A percentile compares a stretch with the other conserved stretches of the same genome.
These are phyloP conservation scores for Collybiopsis luxurians DNA, from an alignment of 768 basidiomycete species.

Conservation along the genomic window DNA sequence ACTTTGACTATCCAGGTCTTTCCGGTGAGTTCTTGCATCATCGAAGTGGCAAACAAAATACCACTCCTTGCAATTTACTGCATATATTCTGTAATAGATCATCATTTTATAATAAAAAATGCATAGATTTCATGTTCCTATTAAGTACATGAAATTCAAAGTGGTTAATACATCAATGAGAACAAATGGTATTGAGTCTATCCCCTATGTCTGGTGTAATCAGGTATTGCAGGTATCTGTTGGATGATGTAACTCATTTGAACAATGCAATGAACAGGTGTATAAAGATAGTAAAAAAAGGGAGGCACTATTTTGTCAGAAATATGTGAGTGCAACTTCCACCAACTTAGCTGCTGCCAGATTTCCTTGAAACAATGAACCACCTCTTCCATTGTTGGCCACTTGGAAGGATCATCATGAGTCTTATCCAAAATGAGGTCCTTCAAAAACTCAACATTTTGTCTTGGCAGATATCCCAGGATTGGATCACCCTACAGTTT, in stretches of 20 bases:
- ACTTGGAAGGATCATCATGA: conserved; percentile 23
- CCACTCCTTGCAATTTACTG: no score
- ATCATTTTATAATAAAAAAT: no score
- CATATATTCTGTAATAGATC: no score
- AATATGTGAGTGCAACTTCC: conserved; percentile 27
- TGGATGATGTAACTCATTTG: neutral
- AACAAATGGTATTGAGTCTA: no score
- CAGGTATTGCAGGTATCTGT: no score
- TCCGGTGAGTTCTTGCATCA: conserved; percentile 44
- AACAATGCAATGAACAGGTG: neutral
- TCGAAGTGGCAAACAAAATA: conserved; percentile 49
- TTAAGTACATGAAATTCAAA: no score
- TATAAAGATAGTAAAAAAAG: neutral
- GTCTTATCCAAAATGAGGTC: conserved; percentile 34
- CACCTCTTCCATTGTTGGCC: conserved; percentile 31
- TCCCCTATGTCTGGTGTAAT: no score
- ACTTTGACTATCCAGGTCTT: conserved; percentile 29
- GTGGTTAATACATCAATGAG: no score
- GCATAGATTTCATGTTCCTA: no score
- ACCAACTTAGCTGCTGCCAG: conserved; percentile 13
- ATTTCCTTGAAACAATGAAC: conserved; percentile 22
- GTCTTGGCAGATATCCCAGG: neutral
- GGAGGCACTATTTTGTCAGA: neutral
- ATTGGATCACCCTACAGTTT: neutral
- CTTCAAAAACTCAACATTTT: conserved; percentile 25